Evolutionary conservation across 306 rosid species (phyloP).

Genomic region (Benincasa hispida): DNA sequence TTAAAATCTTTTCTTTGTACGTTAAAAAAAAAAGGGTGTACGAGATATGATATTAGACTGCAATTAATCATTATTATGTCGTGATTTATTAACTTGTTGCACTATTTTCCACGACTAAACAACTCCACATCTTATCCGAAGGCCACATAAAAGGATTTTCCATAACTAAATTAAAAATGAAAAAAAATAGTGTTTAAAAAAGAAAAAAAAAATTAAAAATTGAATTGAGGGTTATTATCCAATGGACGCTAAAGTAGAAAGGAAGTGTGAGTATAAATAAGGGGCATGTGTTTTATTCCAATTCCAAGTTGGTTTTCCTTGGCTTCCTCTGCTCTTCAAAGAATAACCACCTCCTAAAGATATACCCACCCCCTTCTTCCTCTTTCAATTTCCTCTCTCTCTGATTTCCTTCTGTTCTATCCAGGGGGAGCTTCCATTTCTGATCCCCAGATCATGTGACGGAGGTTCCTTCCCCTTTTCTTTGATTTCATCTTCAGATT

Average conservation of each 20-base stretch:
- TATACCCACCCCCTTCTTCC: conserved; percentile 18
- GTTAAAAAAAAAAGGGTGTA: no score
- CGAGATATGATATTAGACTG: no score
- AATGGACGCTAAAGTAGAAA: background rate
- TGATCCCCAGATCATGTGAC: conserved; percentile 11
- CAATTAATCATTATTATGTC: no score
- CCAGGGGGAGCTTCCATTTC: conserved; percentile 1
- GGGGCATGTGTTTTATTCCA: conserved; percentile 14
- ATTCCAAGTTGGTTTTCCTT: conserved; percentile 18
- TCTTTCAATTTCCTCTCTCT: conserved; percentile 14
- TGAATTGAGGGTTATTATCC: background rate
- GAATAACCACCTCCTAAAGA: conserved; percentile 53
- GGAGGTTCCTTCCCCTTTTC: conserved; percentile 3
- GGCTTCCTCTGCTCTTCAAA: conserved; percentile 16
- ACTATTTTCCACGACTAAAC: no score
- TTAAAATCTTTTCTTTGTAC: no score
- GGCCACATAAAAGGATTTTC: no score
- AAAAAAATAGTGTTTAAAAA: no score
- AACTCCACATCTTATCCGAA: no score
- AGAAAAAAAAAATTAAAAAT: no score
- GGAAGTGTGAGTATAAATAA: conserved; percentile 37
- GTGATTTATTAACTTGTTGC: no score
- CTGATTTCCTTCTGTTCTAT: background rate
- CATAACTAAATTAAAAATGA: no score
- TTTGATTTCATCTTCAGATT: background rate